Evolutionary conservation across 2,329 filamentous ascomycete genomes (phyloP).

Genomic region (Colletotrichum orchidophilum): DNA sequence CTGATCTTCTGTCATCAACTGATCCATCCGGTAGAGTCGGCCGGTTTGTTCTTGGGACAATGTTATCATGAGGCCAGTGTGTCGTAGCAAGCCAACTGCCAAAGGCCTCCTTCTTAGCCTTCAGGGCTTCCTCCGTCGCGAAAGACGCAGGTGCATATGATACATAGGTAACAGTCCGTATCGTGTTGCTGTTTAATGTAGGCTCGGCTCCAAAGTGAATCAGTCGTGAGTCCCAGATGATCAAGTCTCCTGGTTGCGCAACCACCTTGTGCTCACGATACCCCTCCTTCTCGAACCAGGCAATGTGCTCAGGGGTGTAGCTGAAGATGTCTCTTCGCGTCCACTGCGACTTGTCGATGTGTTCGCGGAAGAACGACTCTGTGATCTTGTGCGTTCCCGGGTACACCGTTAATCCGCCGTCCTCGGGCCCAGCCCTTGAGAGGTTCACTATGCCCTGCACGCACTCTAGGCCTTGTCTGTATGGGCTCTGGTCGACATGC

Average conservation of each 20-base stretch:
- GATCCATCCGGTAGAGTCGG: slow-evolving; percentile 33
- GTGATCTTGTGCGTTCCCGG: slow-evolving; percentile 11
- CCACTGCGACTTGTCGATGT: slow-evolving; percentile 1
- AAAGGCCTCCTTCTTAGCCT: slow-evolving; percentile 36
- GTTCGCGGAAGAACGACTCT: slow-evolving; percentile 11
- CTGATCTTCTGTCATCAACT: slow-evolving; percentile 22
- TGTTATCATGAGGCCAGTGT: slow-evolving; percentile 48
- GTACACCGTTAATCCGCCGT: slow-evolving; percentile 34
- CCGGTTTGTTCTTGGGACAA: slow-evolving; percentile 40
- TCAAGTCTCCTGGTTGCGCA: slow-evolving; percentile 46
- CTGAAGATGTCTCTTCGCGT: slow-evolving; percentile 3
- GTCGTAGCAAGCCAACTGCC: slow-evolving; percentile 38
- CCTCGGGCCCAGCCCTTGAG: slow-evolving; percentile 29
- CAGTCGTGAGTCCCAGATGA: slow-evolving; percentile 47
- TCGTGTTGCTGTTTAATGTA: slow-evolving; percentile 40
- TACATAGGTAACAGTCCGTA: slow-evolving; percentile 46
- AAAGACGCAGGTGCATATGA: slow-evolving; percentile 47
- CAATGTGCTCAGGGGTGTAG: slow-evolving; percentile 6
- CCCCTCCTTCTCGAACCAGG: slow-evolving; percentile 44
- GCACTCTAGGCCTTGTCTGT: slow-evolving; percentile 40
- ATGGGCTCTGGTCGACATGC: slow-evolving; percentile 43
- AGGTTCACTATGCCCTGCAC: slow-evolving; percentile 42
- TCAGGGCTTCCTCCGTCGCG: slow-evolving; percentile 41
- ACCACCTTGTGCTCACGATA: slow-evolving; percentile 44
- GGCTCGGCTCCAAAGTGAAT: slow-evolving; percentile 42